Percentiles rank a stretch among this genome's conserved stretches.
Conservation (phyloP, 768 basidiomycete species). For the Rhodotorula babjevae region DNA sequence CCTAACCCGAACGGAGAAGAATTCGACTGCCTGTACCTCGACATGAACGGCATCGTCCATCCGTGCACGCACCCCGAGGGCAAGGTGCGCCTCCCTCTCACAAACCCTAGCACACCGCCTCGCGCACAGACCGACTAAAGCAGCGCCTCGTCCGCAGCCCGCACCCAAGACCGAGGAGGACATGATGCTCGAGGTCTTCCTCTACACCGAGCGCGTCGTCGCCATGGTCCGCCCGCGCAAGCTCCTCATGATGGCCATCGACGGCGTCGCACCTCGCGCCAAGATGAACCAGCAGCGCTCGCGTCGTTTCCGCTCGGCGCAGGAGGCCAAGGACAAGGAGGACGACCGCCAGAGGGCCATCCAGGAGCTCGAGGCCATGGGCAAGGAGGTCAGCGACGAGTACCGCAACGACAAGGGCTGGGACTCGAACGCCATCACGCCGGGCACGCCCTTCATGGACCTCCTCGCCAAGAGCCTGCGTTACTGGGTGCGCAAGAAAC, state of each 20-base stretch:
- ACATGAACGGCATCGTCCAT: conserved; percentile 99
- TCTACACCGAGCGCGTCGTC: conserved; percentile 92
- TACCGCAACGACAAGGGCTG: conserved; percentile 79
- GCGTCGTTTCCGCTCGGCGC: conserved; percentile 86
- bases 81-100: conserved; percentile 56
- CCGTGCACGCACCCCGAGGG: conserved; percentile 99
- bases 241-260: conserved; percentile 96
- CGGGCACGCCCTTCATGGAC: conserved; percentile 96
- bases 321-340: conserved; percentile 92
- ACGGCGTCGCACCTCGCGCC: conserved; percentile 54
- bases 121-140: neutral
- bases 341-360: conserved; percentile 77
- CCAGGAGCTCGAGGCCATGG: conserved; percentile 89
- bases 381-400: conserved; percentile 68
- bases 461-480: conserved; percentile 78
- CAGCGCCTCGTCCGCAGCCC: conserved; percentile 54
- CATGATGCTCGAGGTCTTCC: conserved; percentile 98
- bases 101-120: neutral
- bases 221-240: conserved; percentile 95
- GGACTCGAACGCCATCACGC: conserved; percentile 99
- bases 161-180: conserved; percentile 96
- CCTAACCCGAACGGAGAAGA: conserved; percentile 94
- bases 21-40: conserved; percentile 93
- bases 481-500: conserved; percentile 93
- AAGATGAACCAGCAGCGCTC: conserved; percentile 99